Percentiles rank a stretch among this genome's conserved stretches.
phyloP scores from a whole-genome alignment of 805 yeast species.

The Kuraishia capsulata region DNA sequence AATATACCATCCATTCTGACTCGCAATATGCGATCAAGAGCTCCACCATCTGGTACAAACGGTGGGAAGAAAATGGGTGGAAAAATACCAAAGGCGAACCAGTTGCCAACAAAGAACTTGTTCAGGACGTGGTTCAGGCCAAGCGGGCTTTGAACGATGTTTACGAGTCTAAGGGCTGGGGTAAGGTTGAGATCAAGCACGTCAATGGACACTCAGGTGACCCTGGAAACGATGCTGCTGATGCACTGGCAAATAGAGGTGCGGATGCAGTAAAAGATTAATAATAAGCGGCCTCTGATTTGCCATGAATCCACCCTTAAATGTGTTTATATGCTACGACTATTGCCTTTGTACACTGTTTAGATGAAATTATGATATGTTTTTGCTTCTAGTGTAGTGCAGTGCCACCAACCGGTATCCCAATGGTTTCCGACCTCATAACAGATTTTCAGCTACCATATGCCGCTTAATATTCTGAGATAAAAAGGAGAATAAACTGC shows the following conservation, averaged over 20 bases:
- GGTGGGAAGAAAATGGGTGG: conserved; percentile 56
- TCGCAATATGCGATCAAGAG: conserved; percentile 57
- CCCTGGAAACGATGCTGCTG: conserved; percentile 73
- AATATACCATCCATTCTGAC: conserved; percentile 51
- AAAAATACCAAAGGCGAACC: conserved; percentile 26
- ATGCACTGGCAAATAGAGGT: conserved; percentile 61
- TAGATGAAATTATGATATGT: no score
- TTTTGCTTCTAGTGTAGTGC: no score
- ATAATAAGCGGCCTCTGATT: no score
- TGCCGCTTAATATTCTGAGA: no score
- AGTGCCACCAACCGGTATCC: no score
- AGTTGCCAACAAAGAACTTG: conserved; percentile 46
- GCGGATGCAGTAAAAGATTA: conserved; percentile 28
- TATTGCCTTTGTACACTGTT: no score
- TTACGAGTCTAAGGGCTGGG: conserved; percentile 25
- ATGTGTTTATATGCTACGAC: no score
- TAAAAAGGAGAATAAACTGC: no score
- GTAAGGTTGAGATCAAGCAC: conserved; percentile 39
- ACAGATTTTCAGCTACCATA: no score
- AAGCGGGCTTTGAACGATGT: conserved; percentile 25
- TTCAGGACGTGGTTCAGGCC: conserved; percentile 22
- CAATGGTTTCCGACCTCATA: no score
- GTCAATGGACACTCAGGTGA: conserved; percentile 68
- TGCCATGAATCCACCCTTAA: no score
- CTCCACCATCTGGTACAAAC: conserved; percentile 44